Evolutionary conservation across 2,329 filamentous ascomycete species (phyloP).

Genomic region (Pseudocercospora vitis): DNA sequence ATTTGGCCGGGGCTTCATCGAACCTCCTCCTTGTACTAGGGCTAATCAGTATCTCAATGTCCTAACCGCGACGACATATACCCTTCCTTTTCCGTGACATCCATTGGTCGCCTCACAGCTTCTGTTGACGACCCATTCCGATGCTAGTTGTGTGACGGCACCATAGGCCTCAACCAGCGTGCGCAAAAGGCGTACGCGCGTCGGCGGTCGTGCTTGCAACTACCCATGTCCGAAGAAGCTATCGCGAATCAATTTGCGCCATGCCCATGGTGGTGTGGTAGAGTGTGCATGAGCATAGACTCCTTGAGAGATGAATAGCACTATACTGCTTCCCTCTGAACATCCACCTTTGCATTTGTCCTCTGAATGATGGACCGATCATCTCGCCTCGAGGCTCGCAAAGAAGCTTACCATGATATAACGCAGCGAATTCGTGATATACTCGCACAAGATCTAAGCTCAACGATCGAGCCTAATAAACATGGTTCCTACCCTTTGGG

Average conservation of each 20-base stretch:
- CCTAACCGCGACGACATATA: too few relatives aligned
- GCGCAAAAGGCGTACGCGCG: too few relatives aligned
- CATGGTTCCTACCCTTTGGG: neutral
- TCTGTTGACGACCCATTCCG: too few relatives aligned
- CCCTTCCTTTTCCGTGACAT: too few relatives aligned
- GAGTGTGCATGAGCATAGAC: neutral
- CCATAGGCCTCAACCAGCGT: too few relatives aligned
- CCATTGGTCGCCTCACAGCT: too few relatives aligned
- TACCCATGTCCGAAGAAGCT: neutral
- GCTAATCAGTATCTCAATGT: too few relatives aligned
- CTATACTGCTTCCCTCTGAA: neutral
- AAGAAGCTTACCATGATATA: conserved; percentile 9
- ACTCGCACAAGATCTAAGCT: neutral
- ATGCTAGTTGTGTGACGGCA: too few relatives aligned
- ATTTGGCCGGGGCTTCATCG: too few relatives aligned
- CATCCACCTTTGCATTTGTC: neutral
- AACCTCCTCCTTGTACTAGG: too few relatives aligned
- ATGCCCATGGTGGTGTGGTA: neutral
- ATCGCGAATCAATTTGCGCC: conserved; percentile 2
- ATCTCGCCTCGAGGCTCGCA: conserved; percentile 2
- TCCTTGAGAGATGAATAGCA: neutral
- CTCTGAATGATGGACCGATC: neutral
- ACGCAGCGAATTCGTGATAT: conserved; percentile 4
- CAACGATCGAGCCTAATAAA: neutral
- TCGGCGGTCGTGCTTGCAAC: too few relatives aligned